A percentile compares a stretch with the other conserved stretches of the same genome.
These are phyloP conservation scores for Bodo saltans DNA, from an alignment of 78 protist genomes.

Conservation along the genomic window DNA sequence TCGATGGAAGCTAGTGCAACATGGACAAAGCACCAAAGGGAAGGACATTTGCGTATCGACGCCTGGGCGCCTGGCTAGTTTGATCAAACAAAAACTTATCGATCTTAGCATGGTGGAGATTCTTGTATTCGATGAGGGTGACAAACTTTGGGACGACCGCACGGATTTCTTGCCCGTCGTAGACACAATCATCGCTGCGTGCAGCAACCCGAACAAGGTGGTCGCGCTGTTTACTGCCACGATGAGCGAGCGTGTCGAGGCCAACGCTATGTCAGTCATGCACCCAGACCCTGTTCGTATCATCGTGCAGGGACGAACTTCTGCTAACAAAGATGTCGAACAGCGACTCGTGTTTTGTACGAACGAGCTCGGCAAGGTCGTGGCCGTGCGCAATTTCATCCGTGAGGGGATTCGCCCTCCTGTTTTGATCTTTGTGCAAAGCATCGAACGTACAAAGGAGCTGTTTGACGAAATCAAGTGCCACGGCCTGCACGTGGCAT, in stretches of 20 bases:
- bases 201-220: neutral
- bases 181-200: neutral
- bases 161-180: neutral
- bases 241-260: slow-evolving; percentile 53
- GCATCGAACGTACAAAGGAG: slow-evolving; percentile 80
- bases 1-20: slow-evolving; percentile 41
- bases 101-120: slow-evolving; percentile 18
- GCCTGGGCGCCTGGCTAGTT: slow-evolving; percentile 94
- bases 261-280: slow-evolving; percentile 60
- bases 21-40: neutral
- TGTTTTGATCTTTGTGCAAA: slow-evolving; percentile 86
- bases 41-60: slow-evolving; percentile 85
- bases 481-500: slow-evolving; percentile 72
- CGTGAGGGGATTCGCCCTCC: slow-evolving; percentile 86
- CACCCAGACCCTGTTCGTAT: slow-evolving; percentile 62
- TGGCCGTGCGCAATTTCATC: slow-evolving; percentile 77
- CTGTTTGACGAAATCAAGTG: slow-evolving; percentile 65
- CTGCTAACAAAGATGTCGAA: slow-evolving; percentile 64
- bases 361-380: slow-evolving; percentile 82
- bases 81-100: slow-evolving; percentile 57
- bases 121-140: slow-evolving; percentile 98
- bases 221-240: slow-evolving; percentile 34
- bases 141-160: slow-evolving; percentile 85
- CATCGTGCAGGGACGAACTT: slow-evolving; percentile 51
- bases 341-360: slow-evolving; percentile 82